Base-by-base conservation (phyloP, 495 filamentous ascomycete genomes). In the Hypoxylon fuscum region DNA sequence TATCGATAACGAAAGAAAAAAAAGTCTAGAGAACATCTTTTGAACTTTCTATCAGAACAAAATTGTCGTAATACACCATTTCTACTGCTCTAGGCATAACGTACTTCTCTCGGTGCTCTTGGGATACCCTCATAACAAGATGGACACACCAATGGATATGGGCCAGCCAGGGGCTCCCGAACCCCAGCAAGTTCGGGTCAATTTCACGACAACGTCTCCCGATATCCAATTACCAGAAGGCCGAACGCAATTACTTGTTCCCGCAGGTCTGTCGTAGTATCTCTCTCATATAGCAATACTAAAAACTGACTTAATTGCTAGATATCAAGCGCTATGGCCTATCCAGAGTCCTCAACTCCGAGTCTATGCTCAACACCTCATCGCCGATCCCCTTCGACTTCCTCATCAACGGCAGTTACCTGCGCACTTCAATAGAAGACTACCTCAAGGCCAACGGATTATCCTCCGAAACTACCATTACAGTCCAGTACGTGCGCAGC, bases 381-480 rank as follows among this genome's bases (percentile, higher is more conserved):
- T 83, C 87, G 38, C 89, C 94, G 11, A 85, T 96, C 32, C 95
- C 95, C 22, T 92, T 98, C 77, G 96, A 98, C 74, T 97, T 98
- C 81, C 83, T 98, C 59, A 86, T 96, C 74, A 91, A 93, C 68
- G 95, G 96, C 66, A 85, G 88, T 62, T 96, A 96, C 75, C 85
- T 98, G 21, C 88, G 91, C 35, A 90, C 91, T 21, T 91, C 89
- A 27, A 83, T 98, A 62, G 92, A 96, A 68, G 87, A 96, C 67
- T 97, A 95, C 76, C 85, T 98, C 46, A 87, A 85, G 18, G 77
- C 83, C 60, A 88, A 95, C 76, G 95, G 93, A 37, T 87, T 97
- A 54, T 96, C 91, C 35, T 81, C 92, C 23, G 95, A 98, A 77
- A 88, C 88, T 7, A 91, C 87, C 2, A 76, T 98, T 23, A 89